Evolutionary conservation across 768 basidiomycete species (phyloP).

Genomic region (Sutorius australiensis): DNA sequence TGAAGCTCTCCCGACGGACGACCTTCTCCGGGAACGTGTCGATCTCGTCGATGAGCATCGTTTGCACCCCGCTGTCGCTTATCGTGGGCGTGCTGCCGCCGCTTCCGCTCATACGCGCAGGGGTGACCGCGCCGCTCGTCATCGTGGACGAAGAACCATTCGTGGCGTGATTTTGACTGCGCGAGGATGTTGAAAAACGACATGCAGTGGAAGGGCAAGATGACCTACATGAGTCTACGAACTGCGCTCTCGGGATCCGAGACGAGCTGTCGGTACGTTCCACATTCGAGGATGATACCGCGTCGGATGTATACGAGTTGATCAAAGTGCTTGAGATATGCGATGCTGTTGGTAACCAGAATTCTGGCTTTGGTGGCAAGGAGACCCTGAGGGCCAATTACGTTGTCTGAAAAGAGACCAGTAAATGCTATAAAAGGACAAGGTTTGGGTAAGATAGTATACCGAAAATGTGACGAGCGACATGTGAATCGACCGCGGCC

Average conservation of each 20-base stretch:
- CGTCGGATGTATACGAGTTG: slow-evolving; percentile 70
- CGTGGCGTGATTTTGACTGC: slow-evolving; percentile 45
- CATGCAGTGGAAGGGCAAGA: not conserved
- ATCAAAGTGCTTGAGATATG: slow-evolving; percentile 79
- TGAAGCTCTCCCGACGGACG: slow-evolving; percentile 52
- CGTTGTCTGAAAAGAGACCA: slow-evolving; percentile 51
- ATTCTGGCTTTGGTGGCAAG: slow-evolving; percentile 81
- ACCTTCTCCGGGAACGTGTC: slow-evolving; percentile 53
- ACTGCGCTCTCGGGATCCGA: slow-evolving; percentile 61
- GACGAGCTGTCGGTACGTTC: slow-evolving; percentile 59
- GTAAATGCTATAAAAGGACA: not conserved
- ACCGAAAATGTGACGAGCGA: slow-evolving; percentile 85
- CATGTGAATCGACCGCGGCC: slow-evolving; percentile 82
- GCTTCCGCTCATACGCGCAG: slow-evolving; percentile 35
- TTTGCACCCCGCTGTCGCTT: slow-evolving; percentile 20
- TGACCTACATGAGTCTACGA: slow-evolving; percentile 68
- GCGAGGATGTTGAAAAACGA: not conserved
- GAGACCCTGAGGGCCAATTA: slow-evolving; percentile 82
- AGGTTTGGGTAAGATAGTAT: not conserved
- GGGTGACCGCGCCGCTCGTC: slow-evolving; percentile 48
- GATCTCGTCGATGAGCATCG: slow-evolving; percentile 24
- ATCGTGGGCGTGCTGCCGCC: slow-evolving; percentile 18
- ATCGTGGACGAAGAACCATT: slow-evolving; percentile 36
- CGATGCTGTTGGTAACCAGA: slow-evolving; percentile 82
- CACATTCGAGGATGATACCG: slow-evolving; percentile 77